Conservation (phyloP, 495 filamentous ascomycete species). For the Hypoxylon fuscum region DNA sequence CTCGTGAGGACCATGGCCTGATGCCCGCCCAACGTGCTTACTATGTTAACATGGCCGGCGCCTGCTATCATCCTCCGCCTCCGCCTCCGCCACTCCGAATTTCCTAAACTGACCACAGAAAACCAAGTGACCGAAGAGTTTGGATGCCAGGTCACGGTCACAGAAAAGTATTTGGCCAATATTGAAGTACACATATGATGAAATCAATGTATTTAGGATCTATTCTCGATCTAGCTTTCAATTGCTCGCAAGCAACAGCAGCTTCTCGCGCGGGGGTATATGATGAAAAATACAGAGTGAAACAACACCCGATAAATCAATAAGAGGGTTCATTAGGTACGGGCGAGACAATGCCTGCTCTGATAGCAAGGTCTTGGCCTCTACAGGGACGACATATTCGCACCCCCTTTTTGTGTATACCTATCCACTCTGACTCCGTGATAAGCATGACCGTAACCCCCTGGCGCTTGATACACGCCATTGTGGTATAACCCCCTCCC, state of each 20-base stretch:
- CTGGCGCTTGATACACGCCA: background rate
- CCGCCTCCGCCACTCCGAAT: no score
- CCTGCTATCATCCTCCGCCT: no score
- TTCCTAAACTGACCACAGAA: no score
- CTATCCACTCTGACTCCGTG: constrained; percentile 21
- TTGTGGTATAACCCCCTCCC: background rate
- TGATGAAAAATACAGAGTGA: constrained; percentile 18
- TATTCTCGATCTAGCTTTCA: constrained; percentile 16
- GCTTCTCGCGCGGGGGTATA: constrained; percentile 30
- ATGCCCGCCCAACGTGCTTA: no score
- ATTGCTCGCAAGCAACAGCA: background rate
- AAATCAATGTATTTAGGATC: background rate
- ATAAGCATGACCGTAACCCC: constrained; percentile 7
- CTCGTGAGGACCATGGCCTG: no score
- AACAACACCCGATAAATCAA: constrained; percentile 11
- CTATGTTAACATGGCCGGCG: no score
- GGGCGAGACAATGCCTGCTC: background rate
- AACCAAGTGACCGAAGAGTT: no score
- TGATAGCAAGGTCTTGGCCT: constrained; percentile 5
- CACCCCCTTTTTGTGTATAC: constrained; percentile 24
- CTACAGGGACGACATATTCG: background rate
- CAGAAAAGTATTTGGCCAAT: no score
- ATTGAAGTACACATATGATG: no score
- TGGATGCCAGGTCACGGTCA: no score
- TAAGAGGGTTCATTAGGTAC: background rate